Evolutionary conservation across 176 grass and related monocot genomes (phyloP).

Genomic region (Juncus inflexus): DNA sequence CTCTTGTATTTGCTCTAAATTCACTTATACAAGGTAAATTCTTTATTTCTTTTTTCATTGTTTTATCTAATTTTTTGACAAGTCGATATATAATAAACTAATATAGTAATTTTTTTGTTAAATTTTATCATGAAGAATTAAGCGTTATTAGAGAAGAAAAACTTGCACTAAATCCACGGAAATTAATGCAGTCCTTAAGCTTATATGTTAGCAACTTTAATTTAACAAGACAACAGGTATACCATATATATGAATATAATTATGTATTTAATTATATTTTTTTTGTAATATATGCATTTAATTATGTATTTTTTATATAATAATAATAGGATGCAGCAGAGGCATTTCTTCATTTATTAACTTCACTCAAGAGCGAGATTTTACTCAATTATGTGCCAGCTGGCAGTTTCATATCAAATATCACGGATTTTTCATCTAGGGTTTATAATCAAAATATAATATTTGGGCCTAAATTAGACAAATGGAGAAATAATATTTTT

Average conservation of each 20-base stretch:
- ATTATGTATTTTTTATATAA: constrained; percentile 19
- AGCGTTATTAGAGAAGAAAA: constrained; percentile 51
- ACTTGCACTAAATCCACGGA: constrained; percentile 58
- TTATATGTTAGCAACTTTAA: constrained; percentile 74
- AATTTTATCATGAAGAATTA: constrained; percentile 49
- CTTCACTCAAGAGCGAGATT: constrained; percentile 74
- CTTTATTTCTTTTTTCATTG: constrained; percentile 7
- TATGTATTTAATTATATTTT: constrained; percentile 2
- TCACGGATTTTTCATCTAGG: constrained; percentile 63
- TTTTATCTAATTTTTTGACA: constrained; percentile 18
- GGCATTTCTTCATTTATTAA: constrained; percentile 84
- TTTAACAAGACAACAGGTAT: constrained; percentile 86
- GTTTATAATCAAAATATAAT: constrained; percentile 59
- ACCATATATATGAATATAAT: constrained; percentile 8
- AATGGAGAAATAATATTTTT: constrained; percentile 76
- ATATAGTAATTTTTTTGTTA: constrained; percentile 26
- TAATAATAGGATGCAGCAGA: constrained; percentile 74
- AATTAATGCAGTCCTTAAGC: constrained; percentile 72
- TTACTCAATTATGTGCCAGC: constrained; percentile 55
- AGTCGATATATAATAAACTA: constrained; percentile 8
- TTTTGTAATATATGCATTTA: constrained; percentile 10
- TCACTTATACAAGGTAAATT: constrained; percentile 73
- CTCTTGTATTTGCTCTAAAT: constrained; percentile 60
- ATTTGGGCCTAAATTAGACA: constrained; percentile 51
- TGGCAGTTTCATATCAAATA: constrained; percentile 60